Conservation (phyloP, 345 rosid species). For the Hibiscus mutabilis region DNA sequence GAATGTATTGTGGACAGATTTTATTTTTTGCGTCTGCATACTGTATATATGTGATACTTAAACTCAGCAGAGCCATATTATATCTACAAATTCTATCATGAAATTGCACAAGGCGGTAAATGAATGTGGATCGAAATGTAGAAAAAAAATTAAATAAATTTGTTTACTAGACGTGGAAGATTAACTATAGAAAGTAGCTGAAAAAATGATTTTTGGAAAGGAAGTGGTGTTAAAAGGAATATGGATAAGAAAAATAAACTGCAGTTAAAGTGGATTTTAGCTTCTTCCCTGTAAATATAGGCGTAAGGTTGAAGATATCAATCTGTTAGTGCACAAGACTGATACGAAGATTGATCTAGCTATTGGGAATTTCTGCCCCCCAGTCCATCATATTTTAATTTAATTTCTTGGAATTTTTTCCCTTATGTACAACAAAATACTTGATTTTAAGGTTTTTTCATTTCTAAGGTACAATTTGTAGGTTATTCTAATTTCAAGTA, state of each 20-base stretch:
- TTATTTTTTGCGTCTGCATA: neutral
- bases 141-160: neutral
- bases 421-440: neutral
- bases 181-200: neutral
- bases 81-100: neutral
- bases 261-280: neutral
- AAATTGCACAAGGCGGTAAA: neutral
- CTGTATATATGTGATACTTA: neutral
- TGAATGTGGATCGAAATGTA: neutral
- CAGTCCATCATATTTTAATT: neutral
- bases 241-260: neutral
- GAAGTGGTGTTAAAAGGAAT: neutral
- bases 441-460: neutral
- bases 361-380: neutral
- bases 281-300: neutral
- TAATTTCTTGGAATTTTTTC: neutral
- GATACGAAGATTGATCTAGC: neutral
- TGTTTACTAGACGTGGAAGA: neutral
- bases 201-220: neutral
- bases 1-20: neutral
- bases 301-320: neutral
- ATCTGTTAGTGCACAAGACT: neutral
- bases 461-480: neutral
- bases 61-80: neutral
- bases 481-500: neutral